Evolutionary conservation across 805 yeast genomes (phyloP), one percentile per base, ranked within the genome.

Genomic region (Candida chauliodis): DNA sequence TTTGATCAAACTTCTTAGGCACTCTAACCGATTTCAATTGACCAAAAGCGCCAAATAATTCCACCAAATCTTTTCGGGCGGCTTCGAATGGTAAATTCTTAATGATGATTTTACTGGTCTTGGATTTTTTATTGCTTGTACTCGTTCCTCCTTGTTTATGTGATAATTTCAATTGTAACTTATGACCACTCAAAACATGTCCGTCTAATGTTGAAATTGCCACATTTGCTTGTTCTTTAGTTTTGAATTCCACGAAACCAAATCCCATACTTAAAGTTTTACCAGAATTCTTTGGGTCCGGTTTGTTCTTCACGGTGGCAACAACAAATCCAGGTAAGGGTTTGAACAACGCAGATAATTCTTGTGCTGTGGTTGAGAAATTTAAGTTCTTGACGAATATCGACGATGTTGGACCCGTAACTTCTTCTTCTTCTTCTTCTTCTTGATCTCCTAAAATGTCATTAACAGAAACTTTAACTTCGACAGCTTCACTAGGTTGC

Each of bases 11-110:
- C 60, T 93, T 93, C 77, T 85, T 84, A 22, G 99, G 99, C 34
- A 93, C 91, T 56, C 99, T 80, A 30, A 90, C 96, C 2, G 97
- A 85, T 53, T 90, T 87, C 54, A 93, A 71, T 63, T 86, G 90
- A 42, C 99, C 99, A 66, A 91, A 93, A 1, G 98, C 82, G 42
- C 93, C 89, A 64, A 93, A 90, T 47, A 93, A 70, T 58, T 89
- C 95, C 53, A 86, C 80, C n/a, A 93, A 79, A 55, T 93, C 98
- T 53, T 86, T 84, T 63, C 96, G 80, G 2, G 93, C 75, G 15
- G 97, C 90, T 66, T 93, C 99, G 62, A 93, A 93, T 43, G 99
- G 98, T 62, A 93, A 76, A 66, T 93, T 93, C 81, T 93, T 93
- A 60, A 93, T 89, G 59, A 93, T 84, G 49, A 93, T 83, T 63